Evolutionary conservation across 1,139 yeast genomes (phyloP).

Genomic region (Barnettozyma hawaiiensis): DNA sequence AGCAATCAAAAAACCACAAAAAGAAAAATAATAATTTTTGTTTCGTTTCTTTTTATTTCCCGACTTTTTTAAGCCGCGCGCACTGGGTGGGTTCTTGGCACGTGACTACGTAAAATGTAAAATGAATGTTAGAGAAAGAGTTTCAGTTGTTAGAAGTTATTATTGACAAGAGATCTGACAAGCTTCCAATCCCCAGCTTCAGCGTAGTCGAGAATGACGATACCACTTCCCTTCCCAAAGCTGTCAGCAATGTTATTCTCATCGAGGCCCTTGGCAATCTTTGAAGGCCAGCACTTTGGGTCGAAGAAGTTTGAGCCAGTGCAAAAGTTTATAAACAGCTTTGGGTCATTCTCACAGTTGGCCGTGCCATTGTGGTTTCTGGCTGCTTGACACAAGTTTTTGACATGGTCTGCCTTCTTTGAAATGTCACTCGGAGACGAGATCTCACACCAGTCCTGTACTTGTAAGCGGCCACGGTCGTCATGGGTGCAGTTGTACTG

Average conservation of each 20-base stretch:
- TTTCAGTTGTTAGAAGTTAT: conserved; percentile 53
- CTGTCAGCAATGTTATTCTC: conserved; percentile 43
- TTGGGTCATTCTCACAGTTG: conserved; percentile 40
- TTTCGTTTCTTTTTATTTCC: too few species aligned
- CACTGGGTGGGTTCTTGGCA: too few species aligned
- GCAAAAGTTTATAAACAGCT: conserved; percentile 66
- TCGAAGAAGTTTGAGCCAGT: conserved; percentile 72
- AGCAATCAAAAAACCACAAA: too few species aligned
- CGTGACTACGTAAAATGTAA: too few species aligned
- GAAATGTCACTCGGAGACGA: conserved; percentile 45
- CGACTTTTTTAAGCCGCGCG: too few species aligned
- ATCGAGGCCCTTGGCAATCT: conserved; percentile 51
- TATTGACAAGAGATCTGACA: conserved; percentile 46
- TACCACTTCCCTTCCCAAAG: conserved; percentile 53
- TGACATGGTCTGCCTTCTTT: conserved; percentile 55
- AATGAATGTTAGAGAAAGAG: too few species aligned
- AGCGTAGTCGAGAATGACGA: conserved; percentile 62
- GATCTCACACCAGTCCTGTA: conserved; percentile 75
- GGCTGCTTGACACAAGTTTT: conserved; percentile 52
- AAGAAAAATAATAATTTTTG: too few species aligned
- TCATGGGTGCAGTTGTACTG: conserved; percentile 59
- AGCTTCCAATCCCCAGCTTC: conserved; percentile 59
- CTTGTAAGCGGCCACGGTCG: conserved; percentile 56
- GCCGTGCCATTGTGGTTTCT: conserved; percentile 44
- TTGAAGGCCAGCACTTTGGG: conserved; percentile 70